These are phyloP conservation scores for Leptodermis oblonga DNA, from an alignment of 257 asterid genomes.

Conservation along the genomic window DNA sequence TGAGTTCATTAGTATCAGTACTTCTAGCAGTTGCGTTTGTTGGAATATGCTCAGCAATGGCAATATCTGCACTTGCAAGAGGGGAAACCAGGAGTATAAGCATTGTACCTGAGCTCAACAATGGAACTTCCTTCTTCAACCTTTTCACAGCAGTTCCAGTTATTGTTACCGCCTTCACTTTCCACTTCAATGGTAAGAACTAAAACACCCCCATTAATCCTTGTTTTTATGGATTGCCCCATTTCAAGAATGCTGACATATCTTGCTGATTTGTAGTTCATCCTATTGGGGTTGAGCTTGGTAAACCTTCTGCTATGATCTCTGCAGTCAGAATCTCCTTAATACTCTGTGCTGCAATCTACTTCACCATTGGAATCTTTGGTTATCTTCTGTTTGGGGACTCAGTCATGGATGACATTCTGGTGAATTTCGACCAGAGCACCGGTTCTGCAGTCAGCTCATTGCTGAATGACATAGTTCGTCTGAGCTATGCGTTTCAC, in stretches of 20 bases:
- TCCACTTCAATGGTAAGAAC: slow-evolving; percentile 83
- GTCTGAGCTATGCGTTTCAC: slow-evolving; percentile 81
- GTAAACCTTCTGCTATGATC: slow-evolving; percentile 64
- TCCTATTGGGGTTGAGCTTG: slow-evolving; percentile 83
- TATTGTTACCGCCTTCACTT: slow-evolving; percentile 86
- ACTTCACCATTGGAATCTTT: slow-evolving; percentile 68
- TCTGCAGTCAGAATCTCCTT: slow-evolving; percentile 65
- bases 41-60: slow-evolving; percentile 80
- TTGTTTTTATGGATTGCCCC: background rate
- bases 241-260: background rate
- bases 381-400: slow-evolving; percentile 97
- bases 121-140: slow-evolving; percentile 67
- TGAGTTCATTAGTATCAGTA: slow-evolving; percentile 73
- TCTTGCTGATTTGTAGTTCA: no score
- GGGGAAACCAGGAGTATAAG: slow-evolving; percentile 63
- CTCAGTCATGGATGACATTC: slow-evolving; percentile 77
- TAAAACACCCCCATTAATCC: background rate
- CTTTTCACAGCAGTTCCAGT: slow-evolving; percentile 93
- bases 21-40: slow-evolving; percentile 77
- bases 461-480: slow-evolving; percentile 54
- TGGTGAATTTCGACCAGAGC: slow-evolving; percentile 66
- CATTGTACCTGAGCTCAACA: slow-evolving; percentile 52
- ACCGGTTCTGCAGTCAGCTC: slow-evolving; percentile 47
- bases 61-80: slow-evolving; percentile 54
- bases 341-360: slow-evolving; percentile 62